Evolutionary conservation across 257 asterid genomes (phyloP).

Genomic region (Mitragyna speciosa): DNA sequence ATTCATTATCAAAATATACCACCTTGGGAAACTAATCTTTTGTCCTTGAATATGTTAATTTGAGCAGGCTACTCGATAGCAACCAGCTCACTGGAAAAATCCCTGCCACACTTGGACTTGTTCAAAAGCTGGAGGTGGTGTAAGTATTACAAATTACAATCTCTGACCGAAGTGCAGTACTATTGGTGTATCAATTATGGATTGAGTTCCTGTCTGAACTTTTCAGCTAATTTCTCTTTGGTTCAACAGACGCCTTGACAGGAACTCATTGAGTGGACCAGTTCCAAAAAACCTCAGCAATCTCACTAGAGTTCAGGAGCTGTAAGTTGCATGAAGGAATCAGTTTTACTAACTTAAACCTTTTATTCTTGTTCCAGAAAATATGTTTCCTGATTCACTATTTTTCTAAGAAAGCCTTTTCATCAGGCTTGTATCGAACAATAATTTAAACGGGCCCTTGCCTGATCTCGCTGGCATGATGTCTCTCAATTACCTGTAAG

Average conservation of each 20-base stretch:
- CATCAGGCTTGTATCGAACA: constrained; percentile 71
- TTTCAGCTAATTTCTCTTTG: constrained; percentile 13
- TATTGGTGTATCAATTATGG: not conserved
- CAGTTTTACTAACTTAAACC: not conserved
- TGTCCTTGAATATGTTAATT: not conserved
- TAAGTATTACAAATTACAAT: constrained; percentile 44
- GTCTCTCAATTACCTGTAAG: constrained; percentile 69
- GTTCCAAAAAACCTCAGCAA: constrained; percentile 64
- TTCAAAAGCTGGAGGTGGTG: constrained; percentile 62
- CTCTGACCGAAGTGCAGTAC: constrained; percentile 12
- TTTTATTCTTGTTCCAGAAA: not conserved
- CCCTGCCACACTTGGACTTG: constrained; percentile 67
- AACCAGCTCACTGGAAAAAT: constrained; percentile 62
- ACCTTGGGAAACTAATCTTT: not conserved
- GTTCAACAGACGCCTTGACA: constrained; percentile 68
- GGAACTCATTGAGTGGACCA: constrained; percentile 53
- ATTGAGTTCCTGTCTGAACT: not conserved
- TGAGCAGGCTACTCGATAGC: constrained; percentile 73
- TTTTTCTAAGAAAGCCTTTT: not conserved
- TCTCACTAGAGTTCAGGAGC: constrained; percentile 53
- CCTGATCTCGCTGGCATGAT: constrained; percentile 71
- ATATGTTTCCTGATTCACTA: not conserved
- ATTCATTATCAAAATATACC: not conserved
- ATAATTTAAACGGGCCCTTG: constrained; percentile 60
- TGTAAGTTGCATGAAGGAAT: constrained; percentile 51